Conservation (phyloP, 768 basidiomycete genomes). For the Tulasnella sp. region DNA sequence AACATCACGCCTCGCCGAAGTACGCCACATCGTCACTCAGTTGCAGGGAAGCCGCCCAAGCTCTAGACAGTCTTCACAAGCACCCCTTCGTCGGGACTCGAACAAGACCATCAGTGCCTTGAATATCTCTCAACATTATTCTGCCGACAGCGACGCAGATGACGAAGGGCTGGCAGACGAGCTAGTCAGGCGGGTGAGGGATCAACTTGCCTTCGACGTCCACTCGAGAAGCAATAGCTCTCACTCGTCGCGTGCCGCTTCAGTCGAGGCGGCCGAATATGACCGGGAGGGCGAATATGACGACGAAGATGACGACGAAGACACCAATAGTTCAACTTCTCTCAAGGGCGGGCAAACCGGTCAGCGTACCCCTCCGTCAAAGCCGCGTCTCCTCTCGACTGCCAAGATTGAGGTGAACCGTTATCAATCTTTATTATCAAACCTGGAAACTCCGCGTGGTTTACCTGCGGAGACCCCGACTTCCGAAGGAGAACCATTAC, state of each 20-base stretch:
- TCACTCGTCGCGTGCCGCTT: background rate
- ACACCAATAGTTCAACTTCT: background rate
- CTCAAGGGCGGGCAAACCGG: background rate
- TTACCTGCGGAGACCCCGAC: background rate
- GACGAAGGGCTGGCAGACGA: constrained; percentile 9
- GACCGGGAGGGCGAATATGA: background rate
- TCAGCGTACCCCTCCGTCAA: constrained; percentile 1
- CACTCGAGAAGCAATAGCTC: background rate
- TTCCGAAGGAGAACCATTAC: constrained; percentile 3
- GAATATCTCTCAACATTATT: background rate
- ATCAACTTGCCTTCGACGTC: background rate
- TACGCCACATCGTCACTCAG: constrained; percentile 5
- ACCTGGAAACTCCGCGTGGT: constrained; percentile 8
- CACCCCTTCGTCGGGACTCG: background rate
- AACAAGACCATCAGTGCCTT: background rate
- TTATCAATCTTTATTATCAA: constrained; percentile 1
- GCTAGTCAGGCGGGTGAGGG: background rate
- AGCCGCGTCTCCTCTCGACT: background rate
- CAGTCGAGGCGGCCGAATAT: background rate
- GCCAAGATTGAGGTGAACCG: constrained; percentile 1
- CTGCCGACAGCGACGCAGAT: constrained; percentile 9
- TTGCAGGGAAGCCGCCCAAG: background rate
- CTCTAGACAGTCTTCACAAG: background rate
- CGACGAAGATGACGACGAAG: constrained; percentile 9
- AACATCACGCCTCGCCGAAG: background rate